Conservation (phyloP, 345 rosid species). For the Citrus glauca region DNA sequence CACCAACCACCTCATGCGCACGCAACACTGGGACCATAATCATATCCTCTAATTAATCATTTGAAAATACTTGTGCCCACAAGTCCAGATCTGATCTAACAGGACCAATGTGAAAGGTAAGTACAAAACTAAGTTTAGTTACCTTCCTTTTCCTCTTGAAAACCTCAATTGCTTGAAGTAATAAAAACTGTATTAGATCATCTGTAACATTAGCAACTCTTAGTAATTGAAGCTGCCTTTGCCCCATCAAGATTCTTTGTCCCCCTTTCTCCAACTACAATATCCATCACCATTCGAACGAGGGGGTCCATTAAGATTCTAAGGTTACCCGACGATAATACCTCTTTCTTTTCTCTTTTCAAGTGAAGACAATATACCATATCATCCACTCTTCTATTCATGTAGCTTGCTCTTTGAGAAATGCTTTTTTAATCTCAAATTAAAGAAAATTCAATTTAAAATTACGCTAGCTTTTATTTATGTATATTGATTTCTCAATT, state of each 20-base stretch:
- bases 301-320: slow-evolving; percentile 26
- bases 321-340: slow-evolving; percentile 16
- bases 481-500: neutral
- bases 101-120: neutral
- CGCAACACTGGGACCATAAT: slow-evolving; percentile 17
- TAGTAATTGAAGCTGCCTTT: neutral
- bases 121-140: too few relatives aligned
- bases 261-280: slow-evolving; percentile 12
- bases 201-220: too few relatives aligned
- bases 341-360: neutral
- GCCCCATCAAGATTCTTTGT: slow-evolving; percentile 22
- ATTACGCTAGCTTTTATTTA: too few relatives aligned
- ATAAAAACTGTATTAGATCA: too few relatives aligned
- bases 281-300: slow-evolving; percentile 2
- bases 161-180: too few relatives aligned
- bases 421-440: neutral
- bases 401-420: neutral
- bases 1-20: slow-evolving; percentile 2
- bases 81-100: neutral
- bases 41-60: slow-evolving; percentile 14
- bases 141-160: too few relatives aligned
- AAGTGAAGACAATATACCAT: neutral
- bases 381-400: neutral
- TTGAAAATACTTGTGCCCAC: neutral
- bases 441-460: too few relatives aligned